Evolutionary conservation across 2,329 filamentous ascomycete genomes (phyloP).

Genomic region (Hirsutella thompsonii): DNA sequence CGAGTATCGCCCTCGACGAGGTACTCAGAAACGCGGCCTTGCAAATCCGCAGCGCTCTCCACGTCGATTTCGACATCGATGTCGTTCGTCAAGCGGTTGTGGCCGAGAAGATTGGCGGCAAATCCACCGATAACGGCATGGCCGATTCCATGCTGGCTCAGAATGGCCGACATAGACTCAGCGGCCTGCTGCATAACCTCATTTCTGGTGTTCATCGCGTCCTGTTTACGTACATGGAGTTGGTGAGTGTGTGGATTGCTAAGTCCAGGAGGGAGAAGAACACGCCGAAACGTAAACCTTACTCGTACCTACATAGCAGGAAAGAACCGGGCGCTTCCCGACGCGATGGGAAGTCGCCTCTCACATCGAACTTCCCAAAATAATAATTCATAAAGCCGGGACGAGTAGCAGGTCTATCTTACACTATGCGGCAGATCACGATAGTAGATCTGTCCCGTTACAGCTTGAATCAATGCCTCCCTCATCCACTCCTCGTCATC

Average conservation of each 20-base stretch:
- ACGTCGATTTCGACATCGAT: not conserved
- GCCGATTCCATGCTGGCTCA: not conserved
- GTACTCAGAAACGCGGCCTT: not conserved
- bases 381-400: too few relatives aligned
- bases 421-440: not conserved
- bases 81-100: not conserved
- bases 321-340: too few relatives aligned
- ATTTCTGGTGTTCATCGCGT: not conserved
- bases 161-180: not conserved
- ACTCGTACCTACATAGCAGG: too few relatives aligned
- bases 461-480: not conserved
- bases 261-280: too few relatives aligned
- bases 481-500: slow-evolving; percentile 1
- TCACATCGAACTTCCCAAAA: too few relatives aligned
- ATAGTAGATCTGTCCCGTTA: not conserved
- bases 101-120: not conserved
- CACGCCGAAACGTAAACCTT: too few relatives aligned
- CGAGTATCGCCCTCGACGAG: not conserved
- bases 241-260: too few relatives aligned
- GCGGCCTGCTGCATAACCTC: not conserved
- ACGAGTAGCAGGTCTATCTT: too few relatives aligned
- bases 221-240: not conserved
- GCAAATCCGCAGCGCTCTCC: not conserved
- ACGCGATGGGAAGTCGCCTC: too few relatives aligned
- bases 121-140: not conserved